Evolutionary conservation across 306 rosid genomes (phyloP).

Genomic region (Quillaja saponaria): DNA sequence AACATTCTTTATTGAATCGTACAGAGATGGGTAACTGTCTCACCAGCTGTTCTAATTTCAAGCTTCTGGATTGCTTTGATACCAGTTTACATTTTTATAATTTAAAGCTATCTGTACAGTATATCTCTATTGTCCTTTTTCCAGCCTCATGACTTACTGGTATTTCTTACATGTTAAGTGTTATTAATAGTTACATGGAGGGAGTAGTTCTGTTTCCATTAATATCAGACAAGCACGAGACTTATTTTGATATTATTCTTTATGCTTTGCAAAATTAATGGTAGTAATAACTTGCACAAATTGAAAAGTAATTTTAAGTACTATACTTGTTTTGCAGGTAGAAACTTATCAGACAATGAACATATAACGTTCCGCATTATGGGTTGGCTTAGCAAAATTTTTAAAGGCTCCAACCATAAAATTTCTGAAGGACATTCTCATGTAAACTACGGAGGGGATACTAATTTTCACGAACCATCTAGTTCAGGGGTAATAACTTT

Average conservation of each 20-base stretch:
- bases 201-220: too few relatives aligned
- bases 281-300: slow-evolving; percentile 19
- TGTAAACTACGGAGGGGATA: slow-evolving; percentile 49
- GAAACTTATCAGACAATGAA: slow-evolving; percentile 40
- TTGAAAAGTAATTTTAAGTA: slow-evolving; percentile 12
- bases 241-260: too few relatives aligned
- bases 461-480: slow-evolving; percentile 57
- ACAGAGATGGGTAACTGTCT: background rate
- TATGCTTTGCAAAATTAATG: slow-evolving; percentile 10
- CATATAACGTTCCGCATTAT: slow-evolving; percentile 45
- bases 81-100: background rate
- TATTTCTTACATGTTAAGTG: too few relatives aligned
- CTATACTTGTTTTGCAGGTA: slow-evolving; percentile 56
- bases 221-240: too few relatives aligned
- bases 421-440: slow-evolving; percentile 61
- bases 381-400: slow-evolving; percentile 87
- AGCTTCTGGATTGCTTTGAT: background rate
- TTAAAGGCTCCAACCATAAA: slow-evolving; percentile 70
- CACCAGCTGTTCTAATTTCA: background rate
- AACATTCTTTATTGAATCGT: background rate
- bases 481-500: slow-evolving; percentile 64
- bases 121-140: background rate
- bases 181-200: too few relatives aligned
- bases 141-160: too few relatives aligned
- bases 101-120: background rate